Conservation (phyloP, 2,329 filamentous ascomycete species). For the Calonectria crousiana region DNA sequence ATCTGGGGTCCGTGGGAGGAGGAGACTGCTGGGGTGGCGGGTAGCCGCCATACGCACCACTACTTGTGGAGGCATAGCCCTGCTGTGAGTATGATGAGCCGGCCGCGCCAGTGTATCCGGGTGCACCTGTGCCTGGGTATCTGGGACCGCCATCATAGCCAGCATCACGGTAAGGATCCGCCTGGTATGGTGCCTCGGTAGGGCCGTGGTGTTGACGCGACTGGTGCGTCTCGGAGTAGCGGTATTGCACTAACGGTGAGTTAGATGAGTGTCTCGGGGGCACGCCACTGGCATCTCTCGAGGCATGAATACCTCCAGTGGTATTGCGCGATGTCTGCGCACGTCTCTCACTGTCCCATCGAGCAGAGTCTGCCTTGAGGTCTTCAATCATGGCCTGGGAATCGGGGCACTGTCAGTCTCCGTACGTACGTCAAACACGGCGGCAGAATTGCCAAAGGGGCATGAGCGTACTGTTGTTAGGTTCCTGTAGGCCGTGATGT, state of each 20-base stretch:
- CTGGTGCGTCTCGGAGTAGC: constrained; percentile 65
- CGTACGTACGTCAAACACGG: neutral
- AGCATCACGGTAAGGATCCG: constrained; percentile 55
- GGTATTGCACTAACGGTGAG: constrained; percentile 69
- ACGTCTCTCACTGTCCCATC: constrained; percentile 72
- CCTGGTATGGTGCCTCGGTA: constrained; percentile 52
- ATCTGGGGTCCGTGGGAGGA: constrained; percentile 50
- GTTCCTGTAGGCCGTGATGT: constrained; percentile 83
- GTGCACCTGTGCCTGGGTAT: constrained; percentile 64
- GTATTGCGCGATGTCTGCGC: constrained; percentile 66
- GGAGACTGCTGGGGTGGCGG: constrained; percentile 49
- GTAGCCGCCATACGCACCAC: constrained; percentile 49
- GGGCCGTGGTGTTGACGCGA: constrained; percentile 63
- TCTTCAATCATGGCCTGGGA: constrained; percentile 72
- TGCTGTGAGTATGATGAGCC: constrained; percentile 49
- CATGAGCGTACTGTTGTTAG: constrained; percentile 75
- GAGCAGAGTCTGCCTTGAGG: constrained; percentile 71
- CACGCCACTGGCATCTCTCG: constrained; percentile 61
- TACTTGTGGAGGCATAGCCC: constrained; percentile 46
- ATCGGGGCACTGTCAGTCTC: constrained; percentile 32
- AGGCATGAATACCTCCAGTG: constrained; percentile 69
- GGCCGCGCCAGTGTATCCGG: constrained; percentile 62
- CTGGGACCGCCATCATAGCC: constrained; percentile 56
- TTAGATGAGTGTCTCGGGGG: constrained; percentile 68
- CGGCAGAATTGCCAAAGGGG: neutral